Conservation (phyloP, 1,139 yeast species). For the Candida gigantensis region DNA sequence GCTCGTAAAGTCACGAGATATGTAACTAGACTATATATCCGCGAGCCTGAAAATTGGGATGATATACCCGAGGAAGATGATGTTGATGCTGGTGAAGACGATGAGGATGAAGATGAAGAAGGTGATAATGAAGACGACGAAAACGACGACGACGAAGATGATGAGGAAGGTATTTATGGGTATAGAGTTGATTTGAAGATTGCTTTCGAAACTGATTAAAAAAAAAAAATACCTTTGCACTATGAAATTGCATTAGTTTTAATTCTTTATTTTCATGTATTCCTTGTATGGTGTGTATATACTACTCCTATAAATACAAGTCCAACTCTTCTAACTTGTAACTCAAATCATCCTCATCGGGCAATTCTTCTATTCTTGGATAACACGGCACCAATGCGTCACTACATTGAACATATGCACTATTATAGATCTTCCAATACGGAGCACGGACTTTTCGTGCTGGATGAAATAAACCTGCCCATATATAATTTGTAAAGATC, state of each 20-base stretch:
- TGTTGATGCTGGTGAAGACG: constrained; percentile 12
- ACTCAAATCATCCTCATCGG: constrained; percentile 10
- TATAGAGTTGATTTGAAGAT: constrained; percentile 2
- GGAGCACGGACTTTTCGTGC: constrained; percentile 83
- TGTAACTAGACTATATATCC: constrained; percentile 40
- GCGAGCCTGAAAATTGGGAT: constrained; percentile 27
- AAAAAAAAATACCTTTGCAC: too few relatives aligned
- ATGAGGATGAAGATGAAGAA: constrained; percentile 2
- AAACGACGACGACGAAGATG: constrained; percentile 1
- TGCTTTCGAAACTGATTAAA: constrained; percentile 3
- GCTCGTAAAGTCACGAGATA: constrained; percentile 51
- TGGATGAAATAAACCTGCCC: constrained; percentile 93
- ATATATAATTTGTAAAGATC: constrained; percentile 66
- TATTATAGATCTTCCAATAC: constrained; percentile 84
- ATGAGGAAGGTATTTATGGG: neutral
- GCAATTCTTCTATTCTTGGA: constrained; percentile 55
- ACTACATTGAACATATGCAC: constrained; percentile 69
- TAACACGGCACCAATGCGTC: constrained; percentile 83
- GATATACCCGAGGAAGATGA: constrained; percentile 11
- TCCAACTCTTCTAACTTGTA: constrained; percentile 42
- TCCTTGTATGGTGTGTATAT: neutral
- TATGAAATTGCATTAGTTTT: neutral
- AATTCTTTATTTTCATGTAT: constrained; percentile 1
- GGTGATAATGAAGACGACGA: constrained; percentile 4
- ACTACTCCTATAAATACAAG: constrained; percentile 25